These are phyloP conservation scores for Sclerospora graminicola DNA, from an alignment of 352 stramenopile species.

Conservation along the genomic window DNA sequence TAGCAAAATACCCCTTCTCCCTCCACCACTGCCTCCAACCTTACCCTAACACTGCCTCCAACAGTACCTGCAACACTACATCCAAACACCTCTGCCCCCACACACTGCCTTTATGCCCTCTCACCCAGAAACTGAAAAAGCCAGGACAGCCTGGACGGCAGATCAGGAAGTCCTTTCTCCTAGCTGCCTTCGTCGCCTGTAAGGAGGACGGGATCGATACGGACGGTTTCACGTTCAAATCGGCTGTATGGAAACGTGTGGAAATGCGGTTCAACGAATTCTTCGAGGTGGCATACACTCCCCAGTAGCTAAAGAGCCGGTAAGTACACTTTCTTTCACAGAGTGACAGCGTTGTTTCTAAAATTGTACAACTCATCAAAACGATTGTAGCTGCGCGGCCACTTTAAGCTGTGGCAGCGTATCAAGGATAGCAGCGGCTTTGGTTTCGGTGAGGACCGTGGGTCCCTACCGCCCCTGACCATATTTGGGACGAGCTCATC, in stretches of 20 bases:
- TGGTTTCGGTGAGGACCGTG: not conserved
- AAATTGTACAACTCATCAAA: not conserved
- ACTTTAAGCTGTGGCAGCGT: too few species aligned
- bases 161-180: not conserved
- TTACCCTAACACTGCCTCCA: too few species aligned
- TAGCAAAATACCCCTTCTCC: too few species aligned
- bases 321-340: not conserved
- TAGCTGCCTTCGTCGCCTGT: not conserved
- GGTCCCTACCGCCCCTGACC: not conserved
- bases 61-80: too few species aligned
- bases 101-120: not conserved
- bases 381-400: not conserved
- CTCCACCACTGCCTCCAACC: too few species aligned
- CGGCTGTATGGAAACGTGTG: not conserved
- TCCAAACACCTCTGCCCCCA: not conserved
- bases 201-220: not conserved
- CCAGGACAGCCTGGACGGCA: not conserved
- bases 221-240: not conserved
- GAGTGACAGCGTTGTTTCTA: not conserved
- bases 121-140: not conserved
- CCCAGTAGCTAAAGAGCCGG: not conserved
- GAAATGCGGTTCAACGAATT: not conserved
- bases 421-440: too few species aligned
- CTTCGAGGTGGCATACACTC: not conserved
- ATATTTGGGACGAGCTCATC: not conserved